Evolutionary conservation across 2,329 filamentous ascomycete genomes (phyloP), one percentile per base, ranked within the genome.

Genomic region (Rugonectria rugulosa): DNA sequence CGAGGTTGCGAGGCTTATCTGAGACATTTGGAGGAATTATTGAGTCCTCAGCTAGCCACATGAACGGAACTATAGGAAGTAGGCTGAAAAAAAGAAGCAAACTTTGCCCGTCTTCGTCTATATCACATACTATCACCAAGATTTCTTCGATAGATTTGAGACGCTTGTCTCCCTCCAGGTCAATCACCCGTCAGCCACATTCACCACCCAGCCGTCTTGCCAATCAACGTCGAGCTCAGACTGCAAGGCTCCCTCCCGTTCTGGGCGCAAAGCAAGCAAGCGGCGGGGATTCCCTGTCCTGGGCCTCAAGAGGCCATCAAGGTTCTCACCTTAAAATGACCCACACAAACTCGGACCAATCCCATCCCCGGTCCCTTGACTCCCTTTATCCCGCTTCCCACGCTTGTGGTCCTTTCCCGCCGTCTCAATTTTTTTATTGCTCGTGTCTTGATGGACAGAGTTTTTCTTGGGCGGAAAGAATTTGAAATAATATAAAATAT

Each of bases 291-390:
- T 36, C 53, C 37, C 53, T 47, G 31, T 46, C 41, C 41, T n/a
- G n/a, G 40, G 52, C 61, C 52, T 34, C 12, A 29, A 12, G 36
- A 53, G 60, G 58, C 65, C 65, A 68, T 68, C 65, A 67, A 64
- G 65, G 65, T 68, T 47, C 65, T 68, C 65, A 67, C 65, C 62
- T 67, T 64, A 64, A 59, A 53, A 41, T 53, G 65, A 68, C 65
- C 65, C 65, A 68, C 64, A 56, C 2, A 11, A 17, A 53, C 42
- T 19, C 29, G 20, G 38, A 32, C 43, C 44, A 46, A 53, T 41
- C 27, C 24, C 20, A n/a, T 29, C 21, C 37, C 14, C 26, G 17
- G 49, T n/a, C n/a, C 45, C 29, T 42, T 38, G 51, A 47, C 41
- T 52, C 29, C 23, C 31, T 41, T 54, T 42, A 38, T 53, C 37